These are phyloP conservation scores for Tolypocladium inflatum DNA, from an alignment of 2,329 filamentous ascomycete species.

Conservation along the genomic window DNA sequence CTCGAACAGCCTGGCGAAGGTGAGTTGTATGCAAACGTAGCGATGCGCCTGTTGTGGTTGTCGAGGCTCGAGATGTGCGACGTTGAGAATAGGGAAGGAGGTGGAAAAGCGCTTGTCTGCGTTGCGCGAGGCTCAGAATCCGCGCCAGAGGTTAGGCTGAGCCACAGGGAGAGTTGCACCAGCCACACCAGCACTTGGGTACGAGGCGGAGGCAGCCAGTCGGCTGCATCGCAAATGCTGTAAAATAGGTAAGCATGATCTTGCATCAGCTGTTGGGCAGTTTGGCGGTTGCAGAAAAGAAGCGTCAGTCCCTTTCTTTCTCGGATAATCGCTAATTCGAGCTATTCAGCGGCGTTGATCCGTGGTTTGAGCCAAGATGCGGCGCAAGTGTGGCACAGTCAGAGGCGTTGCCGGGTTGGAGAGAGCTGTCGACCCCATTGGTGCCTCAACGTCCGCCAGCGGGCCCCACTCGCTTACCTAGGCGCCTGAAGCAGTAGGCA, in stretches of 20 bases:
- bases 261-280: background rate
- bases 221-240: background rate
- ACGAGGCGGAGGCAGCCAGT: background rate
- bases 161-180: background rate
- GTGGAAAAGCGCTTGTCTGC: background rate
- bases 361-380: background rate
- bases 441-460: background rate
- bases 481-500: background rate
- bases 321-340: background rate
- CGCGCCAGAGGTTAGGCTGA: background rate
- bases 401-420: background rate
- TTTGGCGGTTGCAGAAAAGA: background rate
- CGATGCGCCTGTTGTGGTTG: background rate
- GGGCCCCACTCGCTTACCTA: background rate
- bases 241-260: background rate
- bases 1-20: background rate
- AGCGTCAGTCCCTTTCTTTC: background rate
- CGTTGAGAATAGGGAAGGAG: background rate
- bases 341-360: background rate
- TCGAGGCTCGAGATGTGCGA: background rate
- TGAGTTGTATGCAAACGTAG: background rate
- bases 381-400: background rate
- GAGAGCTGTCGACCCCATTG: background rate
- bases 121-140: background rate
- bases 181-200: background rate